These are phyloP conservation scores for Aspergillus sp. DNA, from an alignment of 2,329 filamentous ascomycete genomes.

Conservation along the genomic window DNA sequence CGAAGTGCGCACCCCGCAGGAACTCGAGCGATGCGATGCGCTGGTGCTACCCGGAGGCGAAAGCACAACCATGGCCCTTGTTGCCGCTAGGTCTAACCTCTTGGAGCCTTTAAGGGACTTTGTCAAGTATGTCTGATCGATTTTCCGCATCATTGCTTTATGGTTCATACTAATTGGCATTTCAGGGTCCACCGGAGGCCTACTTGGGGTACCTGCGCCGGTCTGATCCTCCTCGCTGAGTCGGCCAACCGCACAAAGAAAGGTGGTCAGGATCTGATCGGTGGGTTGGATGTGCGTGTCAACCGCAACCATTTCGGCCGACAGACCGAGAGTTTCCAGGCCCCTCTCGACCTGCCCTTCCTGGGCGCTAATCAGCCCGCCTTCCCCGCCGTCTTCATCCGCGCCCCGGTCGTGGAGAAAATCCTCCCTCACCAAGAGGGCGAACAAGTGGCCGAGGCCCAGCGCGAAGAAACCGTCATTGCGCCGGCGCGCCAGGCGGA, in stretches of 20 bases:
- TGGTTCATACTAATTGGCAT: constrained; percentile 15
- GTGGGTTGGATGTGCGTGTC: constrained; percentile 85
- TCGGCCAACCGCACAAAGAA: constrained; percentile 85
- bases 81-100: constrained; percentile 77
- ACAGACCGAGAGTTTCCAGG: constrained; percentile 88
- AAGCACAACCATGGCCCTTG: constrained; percentile 88
- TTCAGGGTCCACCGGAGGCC: constrained; percentile 72
- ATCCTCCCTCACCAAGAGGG: constrained; percentile 60
- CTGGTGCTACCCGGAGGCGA: constrained; percentile 92
- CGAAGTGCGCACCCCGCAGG: constrained; percentile 74
- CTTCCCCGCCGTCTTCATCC: constrained; percentile 88
- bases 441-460: constrained; percentile 54
- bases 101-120: constrained; percentile 84
- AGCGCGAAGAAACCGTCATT: constrained; percentile 55
- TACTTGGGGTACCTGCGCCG: constrained; percentile 95
- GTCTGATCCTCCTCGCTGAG: constrained; percentile 86
- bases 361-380: constrained; percentile 50
- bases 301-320: constrained; percentile 94
- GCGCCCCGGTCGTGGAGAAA: constrained; percentile 88
- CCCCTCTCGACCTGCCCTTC: constrained; percentile 72
- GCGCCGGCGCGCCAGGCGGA: constrained; percentile 57
- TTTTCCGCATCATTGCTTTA: too few species aligned
- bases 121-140: constrained; percentile 70
- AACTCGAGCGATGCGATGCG: constrained; percentile 74
- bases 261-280: constrained; percentile 89